Conservation (phyloP, 2,329 filamentous ascomycete species). For the Scorias spongiosa region DNA sequence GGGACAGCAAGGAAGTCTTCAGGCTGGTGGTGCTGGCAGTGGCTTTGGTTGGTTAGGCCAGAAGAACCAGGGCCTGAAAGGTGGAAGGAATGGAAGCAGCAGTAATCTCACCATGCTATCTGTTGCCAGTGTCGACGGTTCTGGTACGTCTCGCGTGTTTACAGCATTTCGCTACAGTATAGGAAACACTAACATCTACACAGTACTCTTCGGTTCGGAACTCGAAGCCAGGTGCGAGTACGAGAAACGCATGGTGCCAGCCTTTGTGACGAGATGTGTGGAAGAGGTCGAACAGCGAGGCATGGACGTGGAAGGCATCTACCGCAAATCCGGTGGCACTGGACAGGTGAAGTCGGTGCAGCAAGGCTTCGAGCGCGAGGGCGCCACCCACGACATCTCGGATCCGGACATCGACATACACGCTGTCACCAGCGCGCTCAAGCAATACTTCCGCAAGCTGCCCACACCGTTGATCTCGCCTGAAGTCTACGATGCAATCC, state of each 20-base stretch:
- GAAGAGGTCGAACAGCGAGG: slow-evolving; percentile 91
- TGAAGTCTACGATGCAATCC: slow-evolving; percentile 75
- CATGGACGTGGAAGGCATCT: slow-evolving; percentile 96
- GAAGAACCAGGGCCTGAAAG: slow-evolving; percentile 20
- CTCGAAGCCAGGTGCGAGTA: slow-evolving; percentile 71
- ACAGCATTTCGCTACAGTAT: background rate
- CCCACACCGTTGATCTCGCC: slow-evolving; percentile 82
- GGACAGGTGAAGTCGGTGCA: slow-evolving; percentile 82
- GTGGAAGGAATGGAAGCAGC: slow-evolving; percentile 29
- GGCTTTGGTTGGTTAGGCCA: slow-evolving; percentile 21
- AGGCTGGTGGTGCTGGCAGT: slow-evolving; percentile 7
- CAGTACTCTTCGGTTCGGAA: slow-evolving; percentile 74
- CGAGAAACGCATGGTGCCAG: slow-evolving; percentile 78
- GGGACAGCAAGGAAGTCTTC: slow-evolving; percentile 10
- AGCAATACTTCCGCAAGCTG: slow-evolving; percentile 93
- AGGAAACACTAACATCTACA: slow-evolving; percentile 8
- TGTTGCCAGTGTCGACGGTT: slow-evolving; percentile 15
- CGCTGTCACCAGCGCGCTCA: slow-evolving; percentile 84
- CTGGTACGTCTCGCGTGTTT: slow-evolving; percentile 12
- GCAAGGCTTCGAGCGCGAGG: slow-evolving; percentile 72
- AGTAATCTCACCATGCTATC: slow-evolving; percentile 21
- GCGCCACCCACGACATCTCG: slow-evolving; percentile 74
- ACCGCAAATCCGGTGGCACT: slow-evolving; percentile 89
- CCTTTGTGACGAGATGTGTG: slow-evolving; percentile 83
- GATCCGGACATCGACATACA: slow-evolving; percentile 91